Percentiles rank a stretch among this genome's conserved stretches.
phyloP scores from a whole-genome alignment of 495 filamentous ascomycete genomes.

The Tuber umbilicatum region DNA sequence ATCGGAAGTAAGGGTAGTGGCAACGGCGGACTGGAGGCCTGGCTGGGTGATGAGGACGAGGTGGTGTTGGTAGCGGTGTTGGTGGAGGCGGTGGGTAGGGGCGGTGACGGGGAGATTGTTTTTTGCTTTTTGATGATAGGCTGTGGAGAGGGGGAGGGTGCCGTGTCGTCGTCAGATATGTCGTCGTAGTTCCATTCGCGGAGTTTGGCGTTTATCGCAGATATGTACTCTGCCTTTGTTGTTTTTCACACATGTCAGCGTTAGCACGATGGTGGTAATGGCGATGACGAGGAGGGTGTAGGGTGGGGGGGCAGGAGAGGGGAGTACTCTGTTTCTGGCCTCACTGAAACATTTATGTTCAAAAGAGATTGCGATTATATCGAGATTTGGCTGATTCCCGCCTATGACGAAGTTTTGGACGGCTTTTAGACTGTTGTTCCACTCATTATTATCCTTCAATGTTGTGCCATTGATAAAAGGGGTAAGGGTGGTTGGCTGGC shows the following conservation, averaged over 20 bases:
- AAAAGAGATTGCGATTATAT: constrained; percentile 38
- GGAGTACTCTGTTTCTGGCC: constrained; percentile 28
- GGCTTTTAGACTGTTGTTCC: constrained; percentile 26
- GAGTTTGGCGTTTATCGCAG: constrained; percentile 33
- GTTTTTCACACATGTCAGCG: constrained; percentile 1
- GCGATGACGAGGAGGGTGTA: background rate
- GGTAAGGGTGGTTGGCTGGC: background rate
- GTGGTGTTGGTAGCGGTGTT: background rate
- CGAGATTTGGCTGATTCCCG: constrained; percentile 31
- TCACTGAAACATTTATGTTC: constrained; percentile 38
- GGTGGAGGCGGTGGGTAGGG: constrained; percentile 4
- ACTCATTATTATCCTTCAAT: background rate
- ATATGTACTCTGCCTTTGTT: constrained; percentile 34
- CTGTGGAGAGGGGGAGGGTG: background rate
- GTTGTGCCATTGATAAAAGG: background rate
- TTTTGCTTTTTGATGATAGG: background rate
- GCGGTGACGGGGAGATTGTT: constrained; percentile 2
- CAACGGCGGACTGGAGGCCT: background rate
- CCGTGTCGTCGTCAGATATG: constrained; percentile 30
- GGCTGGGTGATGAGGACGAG: background rate
- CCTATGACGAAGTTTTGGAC: constrained; percentile 32
- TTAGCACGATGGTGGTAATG: constrained; percentile 12
- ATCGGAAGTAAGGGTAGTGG: background rate
- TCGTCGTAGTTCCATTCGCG: constrained; percentile 37
- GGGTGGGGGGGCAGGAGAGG: constrained; percentile 3